A percentile compares a stretch with the other conserved stretches of the same genome.
Conservation (phyloP, 768 basidiomycete genomes). For the Kwoniella dejecticola region DNA sequence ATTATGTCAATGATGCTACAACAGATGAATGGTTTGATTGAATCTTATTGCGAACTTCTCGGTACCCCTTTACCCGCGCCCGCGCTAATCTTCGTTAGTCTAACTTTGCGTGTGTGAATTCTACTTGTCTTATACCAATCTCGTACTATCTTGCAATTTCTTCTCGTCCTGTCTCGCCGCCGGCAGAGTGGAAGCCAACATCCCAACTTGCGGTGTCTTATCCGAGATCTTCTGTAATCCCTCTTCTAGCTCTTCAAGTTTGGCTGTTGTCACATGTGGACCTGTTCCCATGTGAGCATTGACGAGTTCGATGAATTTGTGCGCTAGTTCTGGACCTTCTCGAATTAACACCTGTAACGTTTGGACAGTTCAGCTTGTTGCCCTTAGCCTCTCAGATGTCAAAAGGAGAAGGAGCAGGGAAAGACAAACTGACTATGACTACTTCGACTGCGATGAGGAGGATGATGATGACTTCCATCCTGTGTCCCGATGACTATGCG, state of each 20-base stretch:
- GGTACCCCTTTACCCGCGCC: too few species aligned
- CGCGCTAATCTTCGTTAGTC: too few species aligned
- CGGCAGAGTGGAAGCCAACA: slow-evolving; percentile 1
- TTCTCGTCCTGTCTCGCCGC: background rate
- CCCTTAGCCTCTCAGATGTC: background rate
- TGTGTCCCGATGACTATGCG: slow-evolving; percentile 75
- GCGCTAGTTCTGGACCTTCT: slow-evolving; percentile 52
- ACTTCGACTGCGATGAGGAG: slow-evolving; percentile 91
- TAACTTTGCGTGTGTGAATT: too few species aligned
- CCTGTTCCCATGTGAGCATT: background rate
- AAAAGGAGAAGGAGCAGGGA: background rate
- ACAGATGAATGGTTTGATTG: background rate
- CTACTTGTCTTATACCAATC: slow-evolving; percentile 14
- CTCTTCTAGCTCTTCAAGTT: slow-evolving; percentile 3
- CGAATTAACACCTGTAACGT: slow-evolving; percentile 47
- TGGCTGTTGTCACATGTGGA: background rate
- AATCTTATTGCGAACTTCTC: too few species aligned
- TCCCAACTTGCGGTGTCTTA: background rate
- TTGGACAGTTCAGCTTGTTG: background rate
- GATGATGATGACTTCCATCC: slow-evolving; percentile 96
- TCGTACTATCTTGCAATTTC: background rate
- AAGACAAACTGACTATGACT: slow-evolving; percentile 67
- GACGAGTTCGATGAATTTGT: slow-evolving; percentile 32
- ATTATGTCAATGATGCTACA: background rate
- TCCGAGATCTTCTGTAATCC: slow-evolving; percentile 4